Evolutionary conservation across 345 rosid species (phyloP), one percentile per base, ranked within the genome.

Genomic region (Rhodomyrtus tomentosa): DNA sequence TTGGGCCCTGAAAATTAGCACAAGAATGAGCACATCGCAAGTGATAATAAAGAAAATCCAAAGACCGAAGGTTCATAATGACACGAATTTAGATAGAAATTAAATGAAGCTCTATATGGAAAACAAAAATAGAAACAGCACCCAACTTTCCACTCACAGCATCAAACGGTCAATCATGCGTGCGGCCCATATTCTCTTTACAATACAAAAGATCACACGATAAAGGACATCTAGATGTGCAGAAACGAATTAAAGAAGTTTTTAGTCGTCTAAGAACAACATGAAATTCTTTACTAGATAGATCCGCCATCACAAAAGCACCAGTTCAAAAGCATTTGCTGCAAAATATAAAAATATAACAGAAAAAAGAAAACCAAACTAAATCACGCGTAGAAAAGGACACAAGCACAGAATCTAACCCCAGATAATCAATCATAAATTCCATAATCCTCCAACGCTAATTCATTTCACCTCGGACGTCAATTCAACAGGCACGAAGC

Each of bases 1-100:
- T 96, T 95, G 7, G 98, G 99, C 36, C 99, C 98, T 96, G 91
- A 82, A 88, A 83, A 76, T 82, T 54, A 22, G 27, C 36, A 36
- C 50, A 24, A 25, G 51, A 40, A 53, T 21, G 73, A 40, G 25
- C 29, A 55, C n/a, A 49, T n/a, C 0, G 1, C 15, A 20, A 14
- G 3, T 5, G 45, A 8, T 22, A 5, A 10, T 16, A 81, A 55
- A 27, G 27, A 10, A 25, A 12, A 55, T 27, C 45, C 21, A 18
- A 72, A 54, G 40, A 27, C 53, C 27, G 29, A 29, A 83, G 20
- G 40, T 24, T 62, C 49, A 3, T 24, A 14, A 58, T 7, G 7
- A 10, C 36, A 58, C 81, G 10, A 27, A 62, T 50, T n/a, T 8
- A 24, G 81, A 68, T 49, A 25, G 55, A 59, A 14, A 50, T n/a